phyloP scores from a whole-genome alignment of 2,329 filamentous ascomycete genomes.

The Chaetomiaceae sp. region DNA sequence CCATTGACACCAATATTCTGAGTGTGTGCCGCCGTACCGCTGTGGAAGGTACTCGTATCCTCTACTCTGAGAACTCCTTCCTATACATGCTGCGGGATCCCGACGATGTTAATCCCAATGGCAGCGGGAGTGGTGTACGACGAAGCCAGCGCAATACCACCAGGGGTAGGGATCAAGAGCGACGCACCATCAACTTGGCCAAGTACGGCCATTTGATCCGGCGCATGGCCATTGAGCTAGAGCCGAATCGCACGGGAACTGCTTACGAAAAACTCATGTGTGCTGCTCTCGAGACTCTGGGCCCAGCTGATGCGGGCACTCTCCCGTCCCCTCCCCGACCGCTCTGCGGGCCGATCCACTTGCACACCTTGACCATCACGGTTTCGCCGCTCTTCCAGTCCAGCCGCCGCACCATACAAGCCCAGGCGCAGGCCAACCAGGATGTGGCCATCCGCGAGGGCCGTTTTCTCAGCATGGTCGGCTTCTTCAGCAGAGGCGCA shows the following conservation, averaged over 20 bases:
- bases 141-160: background rate
- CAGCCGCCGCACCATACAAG: background rate
- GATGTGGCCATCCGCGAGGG: background rate
- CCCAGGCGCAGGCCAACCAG: background rate
- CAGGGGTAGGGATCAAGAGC: slow-evolving; percentile 1
- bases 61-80: slow-evolving; percentile 48
- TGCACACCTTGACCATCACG: slow-evolving; percentile 42
- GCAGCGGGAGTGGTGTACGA: background rate
- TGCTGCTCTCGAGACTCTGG: slow-evolving; percentile 15
- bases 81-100: slow-evolving; percentile 43
- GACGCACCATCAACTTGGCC: slow-evolving; percentile 30
- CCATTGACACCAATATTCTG: slow-evolving; percentile 38
- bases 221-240: slow-evolving; percentile 40
- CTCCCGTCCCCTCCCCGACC: slow-evolving; percentile 20
- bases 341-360: slow-evolving; percentile 9
- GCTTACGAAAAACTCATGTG: slow-evolving; percentile 25
- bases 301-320: background rate
- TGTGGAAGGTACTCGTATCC: slow-evolving; percentile 37
- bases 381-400: slow-evolving; percentile 25
- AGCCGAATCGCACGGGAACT: slow-evolving; percentile 36
- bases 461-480: slow-evolving; percentile 15
- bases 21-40: slow-evolving; percentile 33
- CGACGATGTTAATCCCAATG: background rate
- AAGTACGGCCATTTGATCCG: slow-evolving; percentile 40
- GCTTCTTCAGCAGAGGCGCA: slow-evolving; percentile 7